phyloP scores from a whole-genome alignment of 2,329 filamentous ascomycete genomes.

The Pseudocercospora eumusae region DNA sequence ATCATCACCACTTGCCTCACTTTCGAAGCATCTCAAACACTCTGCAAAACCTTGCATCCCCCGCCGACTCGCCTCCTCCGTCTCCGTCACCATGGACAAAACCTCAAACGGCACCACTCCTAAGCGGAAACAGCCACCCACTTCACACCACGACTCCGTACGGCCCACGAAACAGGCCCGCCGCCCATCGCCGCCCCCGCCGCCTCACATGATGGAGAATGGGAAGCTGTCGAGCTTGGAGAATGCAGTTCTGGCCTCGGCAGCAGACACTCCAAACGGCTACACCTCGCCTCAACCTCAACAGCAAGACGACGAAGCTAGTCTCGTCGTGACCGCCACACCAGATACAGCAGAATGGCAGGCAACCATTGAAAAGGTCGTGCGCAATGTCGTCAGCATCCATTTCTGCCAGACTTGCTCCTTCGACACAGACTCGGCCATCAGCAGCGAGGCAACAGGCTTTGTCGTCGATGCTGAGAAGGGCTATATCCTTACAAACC shows the following conservation, averaged over 20 bases:
- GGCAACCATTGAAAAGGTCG: slow-evolving; percentile 88
- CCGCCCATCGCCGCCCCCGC: slow-evolving; percentile 29
- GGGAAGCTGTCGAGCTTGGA: slow-evolving; percentile 24
- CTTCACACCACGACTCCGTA: slow-evolving; percentile 32
- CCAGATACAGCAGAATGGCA: slow-evolving; percentile 85
- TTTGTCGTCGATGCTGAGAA: slow-evolving; percentile 95
- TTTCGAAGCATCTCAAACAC: not conserved
- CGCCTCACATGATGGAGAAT: slow-evolving; percentile 26
- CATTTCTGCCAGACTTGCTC: slow-evolving; percentile 97
- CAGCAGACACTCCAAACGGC: slow-evolving; percentile 40
- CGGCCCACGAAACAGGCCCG: slow-evolving; percentile 42
- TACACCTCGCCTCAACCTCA: slow-evolving; percentile 43
- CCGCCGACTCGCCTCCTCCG: slow-evolving; percentile 6
- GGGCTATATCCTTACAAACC: slow-evolving; percentile 64
- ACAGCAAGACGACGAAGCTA: slow-evolving; percentile 49
- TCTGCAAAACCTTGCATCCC: not conserved
- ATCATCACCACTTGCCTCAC: not conserved
- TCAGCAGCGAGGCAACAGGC: slow-evolving; percentile 93
- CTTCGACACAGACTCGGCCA: slow-evolving; percentile 93
- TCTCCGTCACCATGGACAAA: slow-evolving; percentile 28
- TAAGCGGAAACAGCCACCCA: slow-evolving; percentile 44
- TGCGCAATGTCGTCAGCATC: slow-evolving; percentile 96
- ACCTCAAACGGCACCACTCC: slow-evolving; percentile 24
- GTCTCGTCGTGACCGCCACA: slow-evolving; percentile 50
- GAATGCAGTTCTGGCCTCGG: slow-evolving; percentile 37